Evolutionary conservation across 345 rosid genomes (phyloP).

Genomic region (Punica granatum): DNA sequence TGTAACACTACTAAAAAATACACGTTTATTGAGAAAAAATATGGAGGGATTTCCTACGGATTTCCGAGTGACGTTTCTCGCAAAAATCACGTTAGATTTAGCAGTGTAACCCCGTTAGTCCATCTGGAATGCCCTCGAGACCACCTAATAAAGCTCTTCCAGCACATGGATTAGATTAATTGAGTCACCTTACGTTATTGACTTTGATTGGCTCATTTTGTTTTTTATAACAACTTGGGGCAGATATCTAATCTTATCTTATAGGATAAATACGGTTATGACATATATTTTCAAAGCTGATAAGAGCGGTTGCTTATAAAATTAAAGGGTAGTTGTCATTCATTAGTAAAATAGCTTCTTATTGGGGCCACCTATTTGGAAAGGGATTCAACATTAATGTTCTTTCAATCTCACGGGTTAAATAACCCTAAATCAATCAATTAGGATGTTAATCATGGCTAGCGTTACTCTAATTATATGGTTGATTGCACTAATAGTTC

Average conservation of each 20-base stretch:
- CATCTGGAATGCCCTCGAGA: too few species aligned
- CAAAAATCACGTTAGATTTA: too few species aligned
- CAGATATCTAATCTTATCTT: too few species aligned
- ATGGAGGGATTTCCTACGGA: too few species aligned
- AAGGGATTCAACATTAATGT: neutral
- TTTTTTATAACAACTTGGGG: neutral
- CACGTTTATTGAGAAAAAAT: too few species aligned
- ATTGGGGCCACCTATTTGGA: slow-evolving; percentile 1
- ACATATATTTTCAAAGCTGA: neutral
- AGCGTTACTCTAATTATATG: neutral
- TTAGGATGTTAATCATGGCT: neutral
- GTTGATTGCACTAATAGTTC: too few species aligned
- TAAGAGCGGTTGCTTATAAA: neutral
- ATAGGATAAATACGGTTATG: neutral
- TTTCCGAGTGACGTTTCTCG: too few species aligned
- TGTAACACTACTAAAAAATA: too few species aligned
- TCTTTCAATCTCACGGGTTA: neutral
- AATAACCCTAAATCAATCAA: neutral
- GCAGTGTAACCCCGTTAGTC: too few species aligned
- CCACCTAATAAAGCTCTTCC: too few species aligned
- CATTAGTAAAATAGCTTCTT: neutral
- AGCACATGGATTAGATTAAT: too few species aligned
- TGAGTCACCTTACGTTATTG: too few species aligned
- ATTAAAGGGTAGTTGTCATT: neutral
- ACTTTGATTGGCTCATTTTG: neutral